Conservation (phyloP, 2,329 filamentous ascomycete genomes). For the Colletotrichum sp. region DNA sequence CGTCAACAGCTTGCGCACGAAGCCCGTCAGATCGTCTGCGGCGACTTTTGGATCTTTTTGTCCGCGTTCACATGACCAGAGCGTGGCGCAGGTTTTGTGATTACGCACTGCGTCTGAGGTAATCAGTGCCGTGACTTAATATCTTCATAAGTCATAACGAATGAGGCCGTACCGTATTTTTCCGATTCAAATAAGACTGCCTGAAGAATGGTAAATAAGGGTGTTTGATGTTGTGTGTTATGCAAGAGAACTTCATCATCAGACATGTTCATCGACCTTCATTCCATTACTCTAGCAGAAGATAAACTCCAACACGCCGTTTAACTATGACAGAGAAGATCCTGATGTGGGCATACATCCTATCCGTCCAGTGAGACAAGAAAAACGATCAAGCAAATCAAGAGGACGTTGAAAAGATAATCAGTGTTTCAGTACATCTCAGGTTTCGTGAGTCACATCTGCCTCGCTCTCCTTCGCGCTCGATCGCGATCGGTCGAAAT, state of each 20-base stretch:
- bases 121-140: neutral
- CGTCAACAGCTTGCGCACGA: neutral
- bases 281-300: neutral
- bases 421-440: neutral
- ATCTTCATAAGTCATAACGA: accelerated
- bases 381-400: neutral
- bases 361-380: neutral
- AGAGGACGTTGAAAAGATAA: neutral
- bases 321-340: neutral
- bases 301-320: neutral
- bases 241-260: too few relatives aligned
- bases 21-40: neutral
- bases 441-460: neutral
- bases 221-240: too few relatives aligned
- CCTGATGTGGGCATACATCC: neutral
- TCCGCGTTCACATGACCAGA: neutral
- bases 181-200: too few relatives aligned
- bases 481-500: neutral
- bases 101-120: neutral
- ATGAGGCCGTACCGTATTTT: too few relatives aligned
- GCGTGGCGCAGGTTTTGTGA: neutral
- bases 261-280: too few relatives aligned
- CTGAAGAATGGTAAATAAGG: too few relatives aligned
- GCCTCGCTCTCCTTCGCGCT: neutral
- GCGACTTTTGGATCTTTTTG: neutral